These are phyloP conservation scores for Suhomyces faveliae DNA, from an alignment of 805 yeast species.

Conservation along the genomic window DNA sequence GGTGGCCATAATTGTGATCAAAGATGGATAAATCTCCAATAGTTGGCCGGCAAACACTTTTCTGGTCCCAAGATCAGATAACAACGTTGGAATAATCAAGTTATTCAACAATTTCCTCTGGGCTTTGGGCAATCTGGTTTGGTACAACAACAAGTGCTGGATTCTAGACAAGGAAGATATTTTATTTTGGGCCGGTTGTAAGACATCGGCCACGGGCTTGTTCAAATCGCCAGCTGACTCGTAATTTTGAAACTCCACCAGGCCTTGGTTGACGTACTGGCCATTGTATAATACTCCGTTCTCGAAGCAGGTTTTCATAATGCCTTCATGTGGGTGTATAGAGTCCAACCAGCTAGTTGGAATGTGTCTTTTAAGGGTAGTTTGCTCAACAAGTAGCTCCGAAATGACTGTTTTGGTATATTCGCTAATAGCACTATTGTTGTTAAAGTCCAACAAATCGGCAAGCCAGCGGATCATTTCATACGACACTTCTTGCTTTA, in stretches of 20 bases:
- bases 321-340: constrained; percentile 14
- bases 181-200: constrained; percentile 9
- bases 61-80: constrained; percentile 51
- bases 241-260: constrained; percentile 15
- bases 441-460: constrained; percentile 13
- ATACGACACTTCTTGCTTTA: constrained; percentile 47
- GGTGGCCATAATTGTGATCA: constrained; percentile 47
- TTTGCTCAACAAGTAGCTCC: not conserved
- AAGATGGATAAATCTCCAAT: constrained; percentile 51
- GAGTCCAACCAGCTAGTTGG: not conserved
- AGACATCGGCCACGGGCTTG: constrained; percentile 14
- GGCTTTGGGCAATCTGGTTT: constrained; percentile 55
- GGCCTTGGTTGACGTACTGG: constrained; percentile 23
- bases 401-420: not conserved
- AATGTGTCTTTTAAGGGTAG: not conserved
- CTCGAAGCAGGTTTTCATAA: constrained; percentile 18
- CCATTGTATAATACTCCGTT: constrained; percentile 31
- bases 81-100: constrained; percentile 53
- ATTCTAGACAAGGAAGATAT: constrained; percentile 43
- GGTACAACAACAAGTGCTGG: constrained; percentile 58
- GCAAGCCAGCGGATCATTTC: constrained; percentile 50
- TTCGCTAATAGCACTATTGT: not conserved
- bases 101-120: constrained; percentile 49
- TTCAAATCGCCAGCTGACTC: constrained; percentile 13
- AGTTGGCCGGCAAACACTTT: constrained; percentile 51